Evolutionary conservation across 805 yeast species (phyloP).

Genomic region (Schwanniomyces sp.): DNA sequence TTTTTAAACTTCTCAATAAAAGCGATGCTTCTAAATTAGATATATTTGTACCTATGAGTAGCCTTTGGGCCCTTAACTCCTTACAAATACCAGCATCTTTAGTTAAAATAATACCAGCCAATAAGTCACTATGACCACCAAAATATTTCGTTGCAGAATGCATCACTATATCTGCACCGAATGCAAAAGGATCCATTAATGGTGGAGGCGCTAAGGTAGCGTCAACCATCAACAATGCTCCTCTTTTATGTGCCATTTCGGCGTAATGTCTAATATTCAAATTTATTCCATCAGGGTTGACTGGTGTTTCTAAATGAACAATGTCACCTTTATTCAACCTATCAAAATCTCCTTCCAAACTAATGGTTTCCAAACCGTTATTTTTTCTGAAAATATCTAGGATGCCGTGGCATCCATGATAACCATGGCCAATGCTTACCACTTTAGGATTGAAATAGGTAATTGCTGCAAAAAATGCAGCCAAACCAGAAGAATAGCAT

Average conservation of each 20-base stretch:
- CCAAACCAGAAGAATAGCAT: conserved; percentile 73
- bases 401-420: conserved; percentile 82
- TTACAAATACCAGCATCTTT: conserved; percentile 49
- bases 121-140: conserved; percentile 92
- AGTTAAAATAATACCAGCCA: conserved; percentile 80
- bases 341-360: conserved; percentile 41
- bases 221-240: conserved; percentile 74
- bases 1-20: conserved; percentile 75
- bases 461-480: conserved; percentile 78
- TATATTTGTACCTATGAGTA: conserved; percentile 73
- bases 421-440: conserved; percentile 74
- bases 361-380: conserved; percentile 51
- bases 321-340: conserved; percentile 68
- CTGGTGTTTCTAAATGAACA: conserved; percentile 84
- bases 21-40: conserved; percentile 76
- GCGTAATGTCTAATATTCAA: conserved; percentile 65
- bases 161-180: conserved; percentile 85
- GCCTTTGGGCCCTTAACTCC: conserved; percentile 59
- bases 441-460: conserved; percentile 70
- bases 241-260: conserved; percentile 69
- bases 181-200: conserved; percentile 72
- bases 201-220: conserved; percentile 96
- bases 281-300: conserved; percentile 77
- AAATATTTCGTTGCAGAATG: conserved; percentile 93
- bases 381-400: conserved; percentile 62